Conservation (phyloP, 78 protist genomes). For the Dictyostelium brefeldianum region DNA sequence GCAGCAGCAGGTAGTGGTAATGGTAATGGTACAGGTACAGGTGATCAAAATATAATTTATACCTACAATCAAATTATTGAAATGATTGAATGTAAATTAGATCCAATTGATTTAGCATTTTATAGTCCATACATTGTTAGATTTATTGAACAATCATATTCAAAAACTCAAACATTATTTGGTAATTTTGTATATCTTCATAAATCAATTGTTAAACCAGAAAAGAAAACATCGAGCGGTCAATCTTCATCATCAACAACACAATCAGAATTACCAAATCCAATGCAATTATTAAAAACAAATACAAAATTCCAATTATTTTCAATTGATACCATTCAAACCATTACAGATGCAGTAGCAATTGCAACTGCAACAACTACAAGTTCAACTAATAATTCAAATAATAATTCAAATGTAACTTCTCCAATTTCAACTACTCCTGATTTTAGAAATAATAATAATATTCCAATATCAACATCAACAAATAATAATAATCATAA, state of each 20-base stretch:
- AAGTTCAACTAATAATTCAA: neutral
- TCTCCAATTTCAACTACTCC: neutral
- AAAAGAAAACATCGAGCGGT: neutral
- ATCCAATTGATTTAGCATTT: constrained; percentile 54
- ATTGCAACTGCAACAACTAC: neutral
- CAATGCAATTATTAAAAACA: constrained; percentile 31
- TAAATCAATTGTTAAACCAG: constrained; percentile 38
- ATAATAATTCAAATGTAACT: neutral
- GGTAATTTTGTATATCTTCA: constrained; percentile 52
- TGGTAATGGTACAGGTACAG: neutral
- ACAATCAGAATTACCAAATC: constrained; percentile 14
- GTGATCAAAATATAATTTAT: neutral
- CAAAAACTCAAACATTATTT: constrained; percentile 43
- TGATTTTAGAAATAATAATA: neutral
- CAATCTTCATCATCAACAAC: neutral
- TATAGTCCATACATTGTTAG: constrained; percentile 23
- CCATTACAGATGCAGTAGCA: neutral
- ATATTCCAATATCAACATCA: neutral
- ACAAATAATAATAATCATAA: neutral
- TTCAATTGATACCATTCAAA: constrained; percentile 4
- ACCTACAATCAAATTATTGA: constrained; percentile 15
- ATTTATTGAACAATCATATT: constrained; percentile 42
- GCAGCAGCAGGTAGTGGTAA: too few relatives aligned
- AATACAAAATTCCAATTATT: constrained; percentile 41
- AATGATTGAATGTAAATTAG: constrained; percentile 44